These are phyloP conservation scores for Herpotrichia juniperi DNA, from an alignment of 2,329 filamentous ascomycete species.

Conservation along the genomic window DNA sequence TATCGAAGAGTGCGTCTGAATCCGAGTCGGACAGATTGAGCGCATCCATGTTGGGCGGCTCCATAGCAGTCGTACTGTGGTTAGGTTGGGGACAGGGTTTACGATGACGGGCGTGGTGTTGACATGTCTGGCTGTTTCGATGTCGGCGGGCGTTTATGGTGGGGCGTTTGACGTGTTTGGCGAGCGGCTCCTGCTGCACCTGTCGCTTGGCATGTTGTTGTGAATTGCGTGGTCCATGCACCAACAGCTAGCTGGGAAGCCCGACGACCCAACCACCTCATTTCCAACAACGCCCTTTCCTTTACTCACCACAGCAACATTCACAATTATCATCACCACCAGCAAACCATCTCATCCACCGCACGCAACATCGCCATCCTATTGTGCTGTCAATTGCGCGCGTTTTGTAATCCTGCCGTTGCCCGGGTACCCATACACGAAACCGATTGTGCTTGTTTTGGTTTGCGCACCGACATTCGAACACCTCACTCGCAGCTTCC, in stretches of 20 bases:
- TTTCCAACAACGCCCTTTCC: background rate
- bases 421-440: background rate
- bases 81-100: background rate
- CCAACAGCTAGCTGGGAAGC: background rate
- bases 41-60: constrained; percentile 57
- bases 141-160: background rate
- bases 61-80: constrained; percentile 21
- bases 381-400: background rate
- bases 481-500: background rate
- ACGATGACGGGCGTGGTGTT: background rate
- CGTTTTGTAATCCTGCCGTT: background rate
- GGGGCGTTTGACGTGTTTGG: constrained; percentile 2
- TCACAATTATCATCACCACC: no score
- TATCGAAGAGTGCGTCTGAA: constrained; percentile 62
- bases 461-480: constrained; percentile 1
- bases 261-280: background rate
- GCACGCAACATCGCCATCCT: background rate
- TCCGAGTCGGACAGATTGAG: constrained; percentile 61
- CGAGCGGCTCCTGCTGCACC: background rate
- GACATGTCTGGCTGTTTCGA: background rate
- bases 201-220: background rate
- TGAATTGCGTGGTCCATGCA: background rate
- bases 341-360: background rate
- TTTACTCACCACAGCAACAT: background rate
- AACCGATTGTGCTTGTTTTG: background rate